phyloP scores from a whole-genome alignment of 2,329 filamentous ascomycete species.

The Aspergillus fructus region DNA sequence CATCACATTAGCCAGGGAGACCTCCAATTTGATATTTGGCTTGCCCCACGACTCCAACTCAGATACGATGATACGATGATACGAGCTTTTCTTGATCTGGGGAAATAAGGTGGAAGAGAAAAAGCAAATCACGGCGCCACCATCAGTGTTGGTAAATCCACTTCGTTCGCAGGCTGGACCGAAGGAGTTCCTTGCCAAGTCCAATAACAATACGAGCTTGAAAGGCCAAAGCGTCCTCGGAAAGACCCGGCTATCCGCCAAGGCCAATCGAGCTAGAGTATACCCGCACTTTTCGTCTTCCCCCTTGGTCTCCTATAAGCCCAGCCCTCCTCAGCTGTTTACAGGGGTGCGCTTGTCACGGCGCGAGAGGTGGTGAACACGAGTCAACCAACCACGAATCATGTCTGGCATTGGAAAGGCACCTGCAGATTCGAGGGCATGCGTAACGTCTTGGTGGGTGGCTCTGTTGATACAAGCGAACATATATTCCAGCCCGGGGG shows the following conservation, averaged over 20 bases:
- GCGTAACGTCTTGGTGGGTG: background rate
- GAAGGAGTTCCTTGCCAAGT: slow-evolving; percentile 3
- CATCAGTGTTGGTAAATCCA: slow-evolving; percentile 1
- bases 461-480: background rate
- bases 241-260: slow-evolving; percentile 7
- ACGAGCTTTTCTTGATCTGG: background rate
- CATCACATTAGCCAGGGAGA: background rate
- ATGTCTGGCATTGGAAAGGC: background rate
- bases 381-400: background rate
- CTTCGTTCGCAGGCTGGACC: slow-evolving; percentile 10
- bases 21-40: background rate
- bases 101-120: slow-evolving; percentile 1
- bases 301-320: background rate
- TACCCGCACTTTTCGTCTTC: background rate
- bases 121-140: slow-evolving; percentile 9
- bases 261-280: background rate
- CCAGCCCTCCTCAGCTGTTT: background rate
- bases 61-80: background rate
- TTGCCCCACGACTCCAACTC: background rate
- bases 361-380: background rate
- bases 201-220: slow-evolving; percentile 5
- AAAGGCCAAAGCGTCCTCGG: slow-evolving; percentile 3
- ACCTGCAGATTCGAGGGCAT: background rate
- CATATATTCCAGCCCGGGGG: background rate
- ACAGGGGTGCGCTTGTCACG: background rate